Base-by-base conservation (phyloP, 495 filamentous ascomycete genomes). In the Penicillium roqueforti region DNA sequence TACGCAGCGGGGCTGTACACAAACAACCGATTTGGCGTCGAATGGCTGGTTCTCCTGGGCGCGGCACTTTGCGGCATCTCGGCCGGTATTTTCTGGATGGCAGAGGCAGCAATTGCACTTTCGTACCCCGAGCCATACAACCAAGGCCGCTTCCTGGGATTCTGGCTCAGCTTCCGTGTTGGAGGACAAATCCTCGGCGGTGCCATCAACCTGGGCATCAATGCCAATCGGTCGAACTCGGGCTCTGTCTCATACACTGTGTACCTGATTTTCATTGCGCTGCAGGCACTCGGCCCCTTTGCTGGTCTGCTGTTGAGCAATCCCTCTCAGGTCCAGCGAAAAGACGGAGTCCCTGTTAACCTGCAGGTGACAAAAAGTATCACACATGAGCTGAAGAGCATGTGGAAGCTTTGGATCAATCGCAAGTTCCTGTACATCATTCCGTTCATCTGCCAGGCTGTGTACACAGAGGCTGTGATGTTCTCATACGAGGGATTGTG, bases 1-100 rank as follows among this genome's bases (percentile, higher is more conserved):
- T 87, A 80, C 54, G 80, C 82, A 0, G 85, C 84, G 0, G 83
- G 83, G 0, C 65, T 88, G 3, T 87, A 88, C 63, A 76, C 75
- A 16, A 86, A 88, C 60, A 87, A 86, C 62, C 78, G 84, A 5
- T 87, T 75, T 59, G 79, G 80, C 13, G 79, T 69, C 16, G 73
- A 80, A 54, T 88, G 85, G 85, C 71, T 87, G 4, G 75, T 83
- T 0, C 67, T 86, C 37, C 66, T 87, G 40, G 84, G 85, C 8
- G 83, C 84, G 0, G 84, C 82, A 10, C 67, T 84, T 9, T 87
- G 84, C 58, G 85, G 85, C 20, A 67, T 86, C 31, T 82, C 79
- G 0, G 85, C 84, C 0, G 83, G 84, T 4, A 71, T 87, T 1
- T 88, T 87, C 65, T 88, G 85, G 85, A 79, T 79, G 66, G 78